Evolutionary conservation across 352 stramenopile genomes (phyloP).

Genomic region (Phytophthora tentaculata): DNA sequence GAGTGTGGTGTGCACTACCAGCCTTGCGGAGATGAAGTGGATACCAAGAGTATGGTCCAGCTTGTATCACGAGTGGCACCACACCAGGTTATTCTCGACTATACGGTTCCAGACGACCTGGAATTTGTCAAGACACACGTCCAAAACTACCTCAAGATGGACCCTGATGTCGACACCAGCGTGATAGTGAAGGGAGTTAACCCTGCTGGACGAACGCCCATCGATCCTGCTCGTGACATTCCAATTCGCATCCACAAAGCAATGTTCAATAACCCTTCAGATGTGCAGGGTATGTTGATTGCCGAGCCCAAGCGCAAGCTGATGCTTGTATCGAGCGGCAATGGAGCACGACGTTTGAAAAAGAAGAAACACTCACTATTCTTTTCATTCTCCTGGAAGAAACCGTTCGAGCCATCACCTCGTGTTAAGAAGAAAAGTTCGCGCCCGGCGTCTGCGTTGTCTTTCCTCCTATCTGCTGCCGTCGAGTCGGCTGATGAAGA

Average conservation of each 20-base stretch:
- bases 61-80: constrained; percentile 64
- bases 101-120: constrained; percentile 59
- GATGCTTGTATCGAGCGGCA: constrained; percentile 72
- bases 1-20: constrained; percentile 87
- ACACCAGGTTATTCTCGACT: constrained; percentile 75
- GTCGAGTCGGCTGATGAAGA: constrained; percentile 80
- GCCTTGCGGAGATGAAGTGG: constrained; percentile 84
- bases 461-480: constrained; percentile 78
- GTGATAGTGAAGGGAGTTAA: constrained; percentile 44
- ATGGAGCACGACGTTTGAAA: constrained; percentile 75
- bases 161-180: constrained; percentile 29
- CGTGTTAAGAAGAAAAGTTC: constrained; percentile 79
- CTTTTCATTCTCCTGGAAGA: constrained; percentile 87
- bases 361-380: constrained; percentile 87
- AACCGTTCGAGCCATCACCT: constrained; percentile 63
- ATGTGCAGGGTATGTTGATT: constrained; percentile 80
- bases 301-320: constrained; percentile 84
- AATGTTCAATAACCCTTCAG: constrained; percentile 82
- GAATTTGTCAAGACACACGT: constrained; percentile 73
- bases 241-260: constrained; percentile 85
- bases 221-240: constrained; percentile 59
- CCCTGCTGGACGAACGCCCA: constrained; percentile 34
- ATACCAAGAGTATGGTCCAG: constrained; percentile 86
- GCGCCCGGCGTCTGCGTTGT: constrained; percentile 69
- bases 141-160: constrained; percentile 54